Base-by-base conservation (phyloP, 257 asterid species). In the Coffea canephora region DNA sequence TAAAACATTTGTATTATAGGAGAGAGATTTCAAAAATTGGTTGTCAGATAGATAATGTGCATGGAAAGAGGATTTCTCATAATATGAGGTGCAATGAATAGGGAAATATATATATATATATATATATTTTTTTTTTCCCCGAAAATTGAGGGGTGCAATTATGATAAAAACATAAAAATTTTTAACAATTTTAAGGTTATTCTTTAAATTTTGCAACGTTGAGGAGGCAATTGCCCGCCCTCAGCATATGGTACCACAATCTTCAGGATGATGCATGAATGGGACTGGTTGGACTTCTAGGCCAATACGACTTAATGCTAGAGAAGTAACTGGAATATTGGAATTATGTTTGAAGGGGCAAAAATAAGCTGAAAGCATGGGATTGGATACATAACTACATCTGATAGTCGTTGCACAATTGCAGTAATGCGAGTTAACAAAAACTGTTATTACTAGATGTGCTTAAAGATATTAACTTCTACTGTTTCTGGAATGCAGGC, bases 401-500 rank as follows among this genome's bases (percentile, higher is more conserved):
- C 31, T 27, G 64, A 5, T 50, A 3, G 1, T 34, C 13, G 27
- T 65, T 31, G 70, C 69, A 3, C 16, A 21, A 52, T 62, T 71
- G 4, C 46, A 36, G 54, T 50, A 43, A 23, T 41, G 68, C 10
- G 2, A 55, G 50, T 21, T 23, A 70, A 75, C 48, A 16, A 68
- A 65, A 65, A 74, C 77, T 55, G 48, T 57, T 73, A 75, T 48
- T 80, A 55, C 59, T 59, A 27, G 69, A 49, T 16, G 48, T 67
- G 61, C 13, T 78, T 62, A 41, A 34, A 14, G 68, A 48, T 55
- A 74, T 25, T 48, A 52, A 43, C 23, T 39, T 69, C 45, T 66
- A 77, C 8, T 73, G 59, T 62, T 83, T 77, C 43, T 36, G 8
- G 18, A 81, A 69, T 84, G 74, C 85, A 95, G 99, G 86, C 83